Percentiles rank a stretch among this genome's conserved stretches.
Conservation (phyloP, 768 basidiomycete species). For the Kwoniella dendrophila region DNA sequence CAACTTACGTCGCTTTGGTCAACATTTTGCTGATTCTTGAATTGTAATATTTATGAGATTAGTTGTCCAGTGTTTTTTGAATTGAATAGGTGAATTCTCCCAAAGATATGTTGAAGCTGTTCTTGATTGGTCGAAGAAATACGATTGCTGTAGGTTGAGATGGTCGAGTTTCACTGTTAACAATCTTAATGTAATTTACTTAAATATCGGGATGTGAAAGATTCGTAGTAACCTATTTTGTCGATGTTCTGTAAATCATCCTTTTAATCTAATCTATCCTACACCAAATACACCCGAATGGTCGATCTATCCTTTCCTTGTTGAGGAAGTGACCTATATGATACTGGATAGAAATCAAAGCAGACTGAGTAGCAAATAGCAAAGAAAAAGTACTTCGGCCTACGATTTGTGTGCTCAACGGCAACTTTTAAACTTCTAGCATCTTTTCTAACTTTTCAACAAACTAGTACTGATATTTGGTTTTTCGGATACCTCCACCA, state of each 20-base stretch:
- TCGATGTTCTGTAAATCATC: neutral
- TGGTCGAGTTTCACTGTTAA: no score
- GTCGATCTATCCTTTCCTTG: neutral
- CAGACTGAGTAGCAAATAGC: no score
- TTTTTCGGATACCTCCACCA: slow-evolving; percentile 12
- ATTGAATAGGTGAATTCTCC: no score
- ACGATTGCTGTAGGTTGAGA: no score
- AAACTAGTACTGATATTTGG: neutral
- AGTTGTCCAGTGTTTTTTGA: neutral
- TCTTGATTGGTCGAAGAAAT: no score
- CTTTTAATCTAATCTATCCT: neutral
- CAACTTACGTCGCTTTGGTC: slow-evolving; percentile 49
- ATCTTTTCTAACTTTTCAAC: neutral
- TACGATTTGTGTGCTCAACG: slow-evolving; percentile 7
- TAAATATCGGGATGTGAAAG: neutral
- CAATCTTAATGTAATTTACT: neutral
- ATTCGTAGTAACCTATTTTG: neutral
- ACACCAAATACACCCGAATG: neutral
- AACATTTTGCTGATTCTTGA: slow-evolving; percentile 30
- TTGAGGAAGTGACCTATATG: no score
- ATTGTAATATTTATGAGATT: neutral
- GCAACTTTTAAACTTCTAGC: neutral
- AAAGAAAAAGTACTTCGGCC: neutral
- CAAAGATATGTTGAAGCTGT: no score
- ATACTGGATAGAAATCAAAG: no score